Conservation (phyloP, 2,329 filamentous ascomycete species). For the Ophiostoma ulmi region DNA sequence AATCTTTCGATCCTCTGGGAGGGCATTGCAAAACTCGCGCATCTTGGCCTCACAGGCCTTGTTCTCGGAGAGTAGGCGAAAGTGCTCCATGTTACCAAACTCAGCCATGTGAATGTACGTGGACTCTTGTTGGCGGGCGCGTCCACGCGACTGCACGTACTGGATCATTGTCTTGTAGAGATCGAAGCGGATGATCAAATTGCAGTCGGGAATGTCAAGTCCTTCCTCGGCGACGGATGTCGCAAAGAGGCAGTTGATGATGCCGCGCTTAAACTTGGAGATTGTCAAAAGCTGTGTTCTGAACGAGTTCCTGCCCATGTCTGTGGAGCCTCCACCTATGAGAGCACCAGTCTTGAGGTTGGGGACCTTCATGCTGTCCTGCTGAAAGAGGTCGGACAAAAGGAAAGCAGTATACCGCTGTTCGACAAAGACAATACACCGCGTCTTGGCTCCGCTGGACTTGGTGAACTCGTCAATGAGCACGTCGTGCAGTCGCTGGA, state of each 20-base stretch:
- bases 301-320: slow-evolving; percentile 25
- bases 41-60: slow-evolving; percentile 58
- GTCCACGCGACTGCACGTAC: slow-evolving; percentile 87
- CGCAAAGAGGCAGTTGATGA: slow-evolving; percentile 59
- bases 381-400: slow-evolving; percentile 61
- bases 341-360: slow-evolving; percentile 54
- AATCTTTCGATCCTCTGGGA: slow-evolving; percentile 71
- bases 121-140: slow-evolving; percentile 72
- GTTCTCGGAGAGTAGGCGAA: slow-evolving; percentile 53
- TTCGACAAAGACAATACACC: slow-evolving; percentile 83
- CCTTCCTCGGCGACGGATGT: slow-evolving; percentile 65
- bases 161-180: slow-evolving; percentile 86
- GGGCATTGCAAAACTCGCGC: slow-evolving; percentile 65
- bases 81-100: slow-evolving; percentile 57
- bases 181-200: slow-evolving; percentile 70
- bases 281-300: slow-evolving; percentile 70
- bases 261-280: slow-evolving; percentile 55
- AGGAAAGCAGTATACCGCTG: slow-evolving; percentile 71
- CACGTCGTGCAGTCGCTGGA: slow-evolving; percentile 53
- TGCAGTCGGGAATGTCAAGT: slow-evolving; percentile 63
- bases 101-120: slow-evolving; percentile 84
- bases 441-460: slow-evolving; percentile 47
- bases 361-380: slow-evolving; percentile 49
- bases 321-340: slow-evolving; percentile 23
- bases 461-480: slow-evolving; percentile 59